Evolutionary conservation across 2,329 filamentous ascomycete genomes (phyloP).

Genomic region (Lecanicillium sp.): DNA sequence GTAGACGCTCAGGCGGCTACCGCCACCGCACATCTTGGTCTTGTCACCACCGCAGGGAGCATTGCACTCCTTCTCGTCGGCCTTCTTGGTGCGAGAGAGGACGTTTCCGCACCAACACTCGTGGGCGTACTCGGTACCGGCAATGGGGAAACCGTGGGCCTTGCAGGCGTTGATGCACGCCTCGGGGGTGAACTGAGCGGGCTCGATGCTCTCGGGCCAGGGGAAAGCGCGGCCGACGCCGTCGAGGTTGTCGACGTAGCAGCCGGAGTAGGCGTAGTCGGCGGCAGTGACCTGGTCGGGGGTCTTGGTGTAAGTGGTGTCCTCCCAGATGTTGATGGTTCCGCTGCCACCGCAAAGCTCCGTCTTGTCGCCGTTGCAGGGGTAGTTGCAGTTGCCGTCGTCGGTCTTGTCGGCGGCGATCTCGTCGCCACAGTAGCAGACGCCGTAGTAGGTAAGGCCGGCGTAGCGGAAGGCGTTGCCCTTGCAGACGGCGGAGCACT

Average conservation of each 20-base stretch:
- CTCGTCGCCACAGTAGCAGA: conserved; percentile 48
- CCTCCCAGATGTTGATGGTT: conserved; percentile 42
- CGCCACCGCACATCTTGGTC: conserved; percentile 38
- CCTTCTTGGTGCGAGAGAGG: conserved; percentile 40
- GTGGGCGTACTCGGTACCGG: conserved; percentile 41
- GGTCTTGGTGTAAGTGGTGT: conserved; percentile 40
- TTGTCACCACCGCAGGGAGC: conserved; percentile 46
- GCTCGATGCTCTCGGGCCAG: conserved; percentile 34
- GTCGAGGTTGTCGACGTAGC: conserved; percentile 44
- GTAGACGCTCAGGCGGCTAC: conserved; percentile 37
- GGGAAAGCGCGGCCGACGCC: conserved; percentile 37
- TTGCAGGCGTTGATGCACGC: conserved; percentile 38
- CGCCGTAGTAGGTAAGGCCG: conserved; percentile 45
- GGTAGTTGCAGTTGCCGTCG: conserved; percentile 50
- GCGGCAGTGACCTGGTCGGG: conserved; percentile 40
- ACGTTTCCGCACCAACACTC: conserved; percentile 49
- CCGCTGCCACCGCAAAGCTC: conserved; percentile 42
- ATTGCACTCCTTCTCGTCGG: conserved; percentile 37
- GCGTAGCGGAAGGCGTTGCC: conserved; percentile 46
- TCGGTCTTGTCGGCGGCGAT: conserved; percentile 46
- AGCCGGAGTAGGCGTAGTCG: conserved; percentile 56
- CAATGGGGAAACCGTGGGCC: conserved; percentile 39
- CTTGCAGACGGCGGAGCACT: conserved; percentile 44
- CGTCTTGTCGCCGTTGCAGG: conserved; percentile 42
- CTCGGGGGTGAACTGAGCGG: conserved; percentile 34